Evolutionary conservation across 495 filamentous ascomycete species (phyloP).

Genomic region (Letharia lupina): DNA sequence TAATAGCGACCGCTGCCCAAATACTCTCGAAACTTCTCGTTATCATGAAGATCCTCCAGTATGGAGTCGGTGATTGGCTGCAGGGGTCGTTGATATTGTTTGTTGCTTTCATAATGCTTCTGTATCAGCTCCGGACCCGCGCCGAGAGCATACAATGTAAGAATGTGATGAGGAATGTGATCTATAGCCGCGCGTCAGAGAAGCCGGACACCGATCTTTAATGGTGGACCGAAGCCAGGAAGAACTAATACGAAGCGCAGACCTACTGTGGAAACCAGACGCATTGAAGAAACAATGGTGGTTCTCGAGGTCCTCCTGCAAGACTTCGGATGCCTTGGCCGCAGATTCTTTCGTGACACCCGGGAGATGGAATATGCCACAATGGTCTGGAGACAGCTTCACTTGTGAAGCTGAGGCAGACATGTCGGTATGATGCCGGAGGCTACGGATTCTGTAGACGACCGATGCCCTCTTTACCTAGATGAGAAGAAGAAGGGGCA

Average conservation of each 20-base stretch:
- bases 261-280: conserved; percentile 57
- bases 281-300: conserved; percentile 75
- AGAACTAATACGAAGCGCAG: background rate
- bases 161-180: conserved; percentile 65
- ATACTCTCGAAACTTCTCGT: conserved; percentile 42
- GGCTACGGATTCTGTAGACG: background rate
- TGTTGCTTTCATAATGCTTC: conserved; percentile 50
- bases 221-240: background rate
- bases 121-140: conserved; percentile 50
- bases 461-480: background rate
- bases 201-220: background rate
- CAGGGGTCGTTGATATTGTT: conserved; percentile 50
- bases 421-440: conserved; percentile 2
- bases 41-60: conserved; percentile 45
- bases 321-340: conserved; percentile 49
- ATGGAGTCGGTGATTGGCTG: conserved; percentile 35
- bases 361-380: conserved; percentile 46
- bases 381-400: conserved; percentile 19
- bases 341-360: conserved; percentile 50
- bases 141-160: conserved; percentile 69
- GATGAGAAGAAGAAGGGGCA: background rate
- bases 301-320: conserved; percentile 66
- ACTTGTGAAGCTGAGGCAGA: conserved; percentile 13
- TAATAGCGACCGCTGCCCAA: conserved; percentile 50
- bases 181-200: conserved; percentile 26